Evolutionary conservation across 805 yeast species (phyloP), one percentile per base, ranked within the genome.

Genomic region (Metschnikowia picachoensis): DNA sequence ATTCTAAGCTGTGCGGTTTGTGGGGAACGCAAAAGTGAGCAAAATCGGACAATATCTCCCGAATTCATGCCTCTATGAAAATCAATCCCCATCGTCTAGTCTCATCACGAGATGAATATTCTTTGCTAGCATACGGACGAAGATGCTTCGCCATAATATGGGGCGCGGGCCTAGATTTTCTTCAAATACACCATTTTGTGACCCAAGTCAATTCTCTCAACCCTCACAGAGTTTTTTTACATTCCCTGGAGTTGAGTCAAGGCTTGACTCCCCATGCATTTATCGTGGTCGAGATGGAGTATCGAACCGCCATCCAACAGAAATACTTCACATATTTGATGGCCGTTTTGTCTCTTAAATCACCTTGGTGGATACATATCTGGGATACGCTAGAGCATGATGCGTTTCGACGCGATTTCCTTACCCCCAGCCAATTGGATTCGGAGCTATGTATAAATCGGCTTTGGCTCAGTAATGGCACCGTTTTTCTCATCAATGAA

Each of bases 301-400:
- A 46, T 28, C 14, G 32, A 5, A 37, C 50, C 1, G 38, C 37
- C 25, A 25, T 30, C 14, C 48, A 43, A 13, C 53, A 49, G 35
- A 35, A 29, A 15, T 51, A 51, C 47, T 51, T 51, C 45, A 49
- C 47, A 8, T 47, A 28, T 31, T 37, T 49, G 28, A 41, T 49
- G 40, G 43, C 46, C 51, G 15, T 8, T 1, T 36, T 50, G 29
- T 46, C 53, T 2, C 20, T 25, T 9, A 11, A 29, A 3, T 25
- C 10, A 10, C 28, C 34, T 13, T 42, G 37, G 8, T 51, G 50
- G 51, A 41, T 48, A 14, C 55, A 51, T 29, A 17, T 51, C 3
- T 49, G 55, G 53, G 55, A 51, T 29, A 49, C 53, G 11, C 13
- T 43, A 25, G 51, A 51, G 34, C 53, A 51, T 34, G 55, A 51